Conservation (phyloP, 192 early-diverging fungal genomes). For the Umbelopsis vinacea region DNA sequence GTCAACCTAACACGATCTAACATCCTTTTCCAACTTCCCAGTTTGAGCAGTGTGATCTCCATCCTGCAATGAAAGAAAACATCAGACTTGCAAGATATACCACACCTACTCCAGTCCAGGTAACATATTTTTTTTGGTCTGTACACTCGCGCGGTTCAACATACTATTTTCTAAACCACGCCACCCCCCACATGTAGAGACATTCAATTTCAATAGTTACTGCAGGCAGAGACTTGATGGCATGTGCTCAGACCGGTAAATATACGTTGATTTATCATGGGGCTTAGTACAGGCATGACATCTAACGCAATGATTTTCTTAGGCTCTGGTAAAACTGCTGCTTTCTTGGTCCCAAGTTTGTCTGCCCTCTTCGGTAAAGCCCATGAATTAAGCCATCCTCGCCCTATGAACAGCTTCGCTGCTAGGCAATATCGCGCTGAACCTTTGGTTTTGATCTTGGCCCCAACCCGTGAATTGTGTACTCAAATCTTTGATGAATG, state of each 20-base stretch:
- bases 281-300: not conserved
- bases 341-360: conserved; percentile 80
- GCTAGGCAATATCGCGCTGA: conserved; percentile 49
- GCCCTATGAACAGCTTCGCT: conserved; percentile 39
- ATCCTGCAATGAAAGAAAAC: conserved; percentile 67
- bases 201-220: conserved; percentile 63
- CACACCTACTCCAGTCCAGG: conserved; percentile 80
- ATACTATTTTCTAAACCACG: not conserved
- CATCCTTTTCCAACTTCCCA: conserved; percentile 25
- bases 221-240: conserved; percentile 78
- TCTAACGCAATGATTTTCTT: too few species aligned
- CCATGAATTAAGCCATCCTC: conserved; percentile 23
- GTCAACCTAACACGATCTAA: not conserved
- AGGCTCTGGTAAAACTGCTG: conserved; percentile 80
- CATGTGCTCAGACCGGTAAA: conserved; percentile 82
- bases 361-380: conserved; percentile 62
- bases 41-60: conserved; percentile 70
- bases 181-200: conserved; percentile 35
- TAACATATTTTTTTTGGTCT: not conserved
- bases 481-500: conserved; percentile 85
- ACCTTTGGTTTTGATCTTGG: conserved; percentile 71
- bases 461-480: conserved; percentile 83
- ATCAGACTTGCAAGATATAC: conserved; percentile 65
- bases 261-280: conserved; percentile 23
- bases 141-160: not conserved